A percentile compares a stretch with the other conserved stretches of the same genome.
These are phyloP conservation scores for Phaffomyces opuntiae DNA, from an alignment of 805 yeast species.

Conservation along the genomic window DNA sequence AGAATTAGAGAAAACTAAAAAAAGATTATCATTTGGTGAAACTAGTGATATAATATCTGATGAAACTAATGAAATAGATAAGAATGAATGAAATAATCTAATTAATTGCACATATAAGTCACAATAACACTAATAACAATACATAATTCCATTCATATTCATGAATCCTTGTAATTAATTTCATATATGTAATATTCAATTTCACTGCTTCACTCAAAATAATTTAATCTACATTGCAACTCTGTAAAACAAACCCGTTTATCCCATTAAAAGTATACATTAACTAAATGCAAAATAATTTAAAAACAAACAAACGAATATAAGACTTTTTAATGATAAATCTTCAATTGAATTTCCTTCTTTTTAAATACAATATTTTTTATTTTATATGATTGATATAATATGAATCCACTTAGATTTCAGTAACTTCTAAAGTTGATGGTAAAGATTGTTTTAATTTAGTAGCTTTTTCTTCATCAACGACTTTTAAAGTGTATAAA, in stretches of 20 bases:
- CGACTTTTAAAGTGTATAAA: constrained; percentile 92
- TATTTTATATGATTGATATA: too few species aligned
- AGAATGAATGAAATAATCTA: too few species aligned
- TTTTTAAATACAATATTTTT: neutral
- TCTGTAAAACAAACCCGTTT: constrained; percentile 11
- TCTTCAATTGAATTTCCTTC: neutral
- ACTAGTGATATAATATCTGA: neutral
- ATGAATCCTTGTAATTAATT: too few species aligned
- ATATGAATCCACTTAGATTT: constrained; percentile 26
- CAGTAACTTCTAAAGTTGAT: constrained; percentile 75
- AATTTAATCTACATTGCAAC: too few species aligned
- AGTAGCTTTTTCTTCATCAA: constrained; percentile 95
- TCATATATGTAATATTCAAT: too few species aligned
- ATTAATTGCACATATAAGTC: neutral
- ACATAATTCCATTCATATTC: neutral
- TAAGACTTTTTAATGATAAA: too few species aligned
- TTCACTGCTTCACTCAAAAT: too few species aligned
- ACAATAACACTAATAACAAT: neutral
- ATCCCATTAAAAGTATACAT: constrained; percentile 15
- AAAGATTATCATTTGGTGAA: constrained; percentile 6
- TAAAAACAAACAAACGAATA: neutral
- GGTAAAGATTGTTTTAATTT: constrained; percentile 97
- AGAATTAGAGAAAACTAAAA: constrained; percentile 11
- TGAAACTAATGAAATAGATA: neutral
- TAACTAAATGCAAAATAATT: constrained; percentile 1